A percentile compares a stretch with the other conserved stretches of the same genome.
Conservation (phyloP, 192 early-diverging fungal species). For the Borealophlyctis nickersoniae region DNA sequence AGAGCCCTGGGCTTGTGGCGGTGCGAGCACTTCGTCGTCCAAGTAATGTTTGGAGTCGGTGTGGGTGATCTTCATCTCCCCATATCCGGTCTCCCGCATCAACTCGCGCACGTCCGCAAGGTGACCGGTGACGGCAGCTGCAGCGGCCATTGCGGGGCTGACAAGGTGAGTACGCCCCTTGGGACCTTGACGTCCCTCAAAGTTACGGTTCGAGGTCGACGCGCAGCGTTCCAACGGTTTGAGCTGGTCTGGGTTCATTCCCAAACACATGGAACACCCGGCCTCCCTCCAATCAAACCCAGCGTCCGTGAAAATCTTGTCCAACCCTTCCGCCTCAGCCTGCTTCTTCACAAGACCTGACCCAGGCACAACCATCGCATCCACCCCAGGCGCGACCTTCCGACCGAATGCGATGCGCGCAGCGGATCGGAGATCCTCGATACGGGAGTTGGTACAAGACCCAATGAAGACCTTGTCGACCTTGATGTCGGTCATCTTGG, state of each 20-base stretch:
- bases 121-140: conserved; percentile 61
- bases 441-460: conserved; percentile 70
- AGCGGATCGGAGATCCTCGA: conserved; percentile 67
- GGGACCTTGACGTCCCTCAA: conserved; percentile 68
- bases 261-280: conserved; percentile 71
- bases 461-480: conserved; percentile 76
- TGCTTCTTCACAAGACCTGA: conserved; percentile 69
- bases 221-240: conserved; percentile 67
- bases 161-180: conserved; percentile 65
- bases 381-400: conserved; percentile 54
- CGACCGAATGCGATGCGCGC: conserved; percentile 59
- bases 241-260: conserved; percentile 73
- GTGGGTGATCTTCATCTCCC: conserved; percentile 21
- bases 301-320: conserved; percentile 63
- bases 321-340: conserved; percentile 68
- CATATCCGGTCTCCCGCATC: conserved; percentile 1
- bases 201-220: conserved; percentile 72
- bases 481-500: conserved; percentile 48
- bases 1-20: conserved; percentile 7
- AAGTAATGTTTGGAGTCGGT: conserved; percentile 35
- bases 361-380: conserved; percentile 73
- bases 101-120: conserved; percentile 60
- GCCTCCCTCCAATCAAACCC: conserved; percentile 72
- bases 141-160: conserved; percentile 68
- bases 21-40: conserved; percentile 26